Percentiles rank a stretch among this genome's conserved stretches.
These are phyloP conservation scores for Daldinia decipiens DNA, from an alignment of 495 filamentous ascomycete species.

Conservation along the genomic window DNA sequence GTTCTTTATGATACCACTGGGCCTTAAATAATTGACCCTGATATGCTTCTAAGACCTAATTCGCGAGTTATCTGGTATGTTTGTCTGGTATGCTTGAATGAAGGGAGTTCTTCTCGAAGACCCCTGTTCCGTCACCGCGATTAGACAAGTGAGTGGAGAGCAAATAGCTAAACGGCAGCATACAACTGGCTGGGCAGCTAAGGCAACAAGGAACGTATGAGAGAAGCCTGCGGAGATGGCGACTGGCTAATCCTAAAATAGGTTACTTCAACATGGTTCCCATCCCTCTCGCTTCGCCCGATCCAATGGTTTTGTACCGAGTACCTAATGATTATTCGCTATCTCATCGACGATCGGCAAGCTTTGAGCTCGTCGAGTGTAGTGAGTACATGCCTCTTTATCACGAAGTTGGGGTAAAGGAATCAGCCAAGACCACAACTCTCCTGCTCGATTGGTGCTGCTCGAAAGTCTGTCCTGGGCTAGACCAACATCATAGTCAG, in stretches of 20 bases:
- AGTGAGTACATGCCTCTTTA: conserved; percentile 26
- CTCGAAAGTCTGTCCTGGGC: background rate
- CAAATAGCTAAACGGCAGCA: background rate
- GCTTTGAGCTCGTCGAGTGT: conserved; percentile 5
- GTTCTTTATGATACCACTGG: no score
- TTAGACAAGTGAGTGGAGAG: background rate
- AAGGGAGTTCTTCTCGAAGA: background rate
- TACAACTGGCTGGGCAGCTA: background rate
- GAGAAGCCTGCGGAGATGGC: background rate
- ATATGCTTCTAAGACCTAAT: background rate
- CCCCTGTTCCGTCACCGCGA: background rate
- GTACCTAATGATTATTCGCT: background rate
- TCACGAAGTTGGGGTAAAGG: conserved; percentile 9
- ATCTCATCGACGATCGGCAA: background rate
- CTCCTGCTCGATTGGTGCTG: conserved; percentile 3
- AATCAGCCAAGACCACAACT: conserved; percentile 25
- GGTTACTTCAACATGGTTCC: background rate
- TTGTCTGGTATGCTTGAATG: background rate
- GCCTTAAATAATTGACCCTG: no score
- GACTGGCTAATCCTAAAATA: background rate
- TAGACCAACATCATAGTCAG: background rate
- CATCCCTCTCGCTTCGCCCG: background rate
- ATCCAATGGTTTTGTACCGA: background rate
- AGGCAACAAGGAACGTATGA: background rate
- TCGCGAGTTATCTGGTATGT: background rate